A percentile compares a stretch with the other conserved stretches of the same genome.
Evolutionary conservation across 2,329 filamentous ascomycete species (phyloP).

Genomic region (Colletotrichum caudatum): DNA sequence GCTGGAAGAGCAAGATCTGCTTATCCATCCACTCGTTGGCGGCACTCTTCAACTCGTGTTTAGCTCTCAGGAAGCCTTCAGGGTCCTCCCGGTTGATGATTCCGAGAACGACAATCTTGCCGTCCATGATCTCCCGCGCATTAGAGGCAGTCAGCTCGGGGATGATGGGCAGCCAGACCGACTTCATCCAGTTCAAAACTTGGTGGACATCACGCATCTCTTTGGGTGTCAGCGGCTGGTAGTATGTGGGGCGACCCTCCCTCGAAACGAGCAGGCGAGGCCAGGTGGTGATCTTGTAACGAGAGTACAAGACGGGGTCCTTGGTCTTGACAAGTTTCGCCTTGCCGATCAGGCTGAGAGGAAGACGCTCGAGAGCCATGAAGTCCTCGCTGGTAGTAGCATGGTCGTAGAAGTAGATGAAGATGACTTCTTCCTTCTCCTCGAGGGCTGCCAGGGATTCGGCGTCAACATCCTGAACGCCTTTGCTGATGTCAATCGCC

Average conservation of each 20-base stretch:
- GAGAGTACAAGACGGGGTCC: conserved; percentile 78
- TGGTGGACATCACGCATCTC: conserved; percentile 89
- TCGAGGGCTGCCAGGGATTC: conserved; percentile 84
- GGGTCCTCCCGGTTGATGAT: conserved; percentile 84
- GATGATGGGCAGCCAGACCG: conserved; percentile 95
- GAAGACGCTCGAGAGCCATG: conserved; percentile 84
- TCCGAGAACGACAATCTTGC: conserved; percentile 93
- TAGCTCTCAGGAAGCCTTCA: conserved; percentile 81
- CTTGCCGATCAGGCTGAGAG: conserved; percentile 88
- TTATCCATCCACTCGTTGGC: conserved; percentile 99
- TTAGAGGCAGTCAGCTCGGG: conserved; percentile 93
- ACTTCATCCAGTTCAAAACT: conserved; percentile 93
- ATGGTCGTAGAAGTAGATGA: conserved; percentile 97
- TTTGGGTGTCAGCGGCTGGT: conserved; percentile 84
- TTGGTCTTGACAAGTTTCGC: conserved; percentile 93
- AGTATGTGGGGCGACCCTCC: conserved; percentile 91
- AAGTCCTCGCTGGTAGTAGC: conserved; percentile 96
- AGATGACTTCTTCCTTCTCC: conserved; percentile 94
- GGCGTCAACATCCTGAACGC: conserved; percentile 84
- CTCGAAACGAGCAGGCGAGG: conserved; percentile 91
- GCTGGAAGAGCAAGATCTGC: conserved; percentile 89
- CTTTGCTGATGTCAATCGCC: conserved; percentile 80
- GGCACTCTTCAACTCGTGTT: conserved; percentile 93
- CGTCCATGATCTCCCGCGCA: conserved; percentile 93
- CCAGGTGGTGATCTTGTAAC: conserved; percentile 97